Evolutionary conservation across 2,329 filamentous ascomycete genomes (phyloP).

Genomic region (Trichoderma sp.): DNA sequence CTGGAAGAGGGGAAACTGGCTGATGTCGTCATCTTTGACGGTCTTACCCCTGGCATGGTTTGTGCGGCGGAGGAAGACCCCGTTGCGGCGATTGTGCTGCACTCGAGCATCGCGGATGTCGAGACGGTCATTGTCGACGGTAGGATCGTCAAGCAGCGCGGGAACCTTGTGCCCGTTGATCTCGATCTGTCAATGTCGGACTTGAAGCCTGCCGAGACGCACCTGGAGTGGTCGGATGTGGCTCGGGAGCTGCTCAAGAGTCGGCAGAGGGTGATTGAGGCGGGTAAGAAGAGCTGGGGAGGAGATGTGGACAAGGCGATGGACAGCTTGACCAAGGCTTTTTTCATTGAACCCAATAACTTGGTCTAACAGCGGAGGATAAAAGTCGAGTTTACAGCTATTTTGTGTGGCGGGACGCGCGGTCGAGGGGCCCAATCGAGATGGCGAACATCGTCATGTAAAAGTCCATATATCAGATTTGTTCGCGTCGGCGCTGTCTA

Average conservation of each 20-base stretch:
- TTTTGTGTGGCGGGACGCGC: no score
- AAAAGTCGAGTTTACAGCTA: no score
- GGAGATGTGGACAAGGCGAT: constrained; percentile 12
- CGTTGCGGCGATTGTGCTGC: constrained; percentile 56
- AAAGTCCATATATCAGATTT: no score
- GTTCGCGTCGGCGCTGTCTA: constrained; percentile 26
- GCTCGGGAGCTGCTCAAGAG: constrained; percentile 15
- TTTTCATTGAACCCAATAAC: constrained; percentile 4
- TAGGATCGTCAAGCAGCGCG: constrained; percentile 49
- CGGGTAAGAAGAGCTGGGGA: constrained; percentile 14
- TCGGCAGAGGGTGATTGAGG: constrained; percentile 14
- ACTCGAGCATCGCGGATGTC: constrained; percentile 54
- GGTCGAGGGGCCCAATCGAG: no score
- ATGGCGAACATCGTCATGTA: no score
- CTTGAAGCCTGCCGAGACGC: constrained; percentile 1
- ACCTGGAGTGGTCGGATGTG: constrained; percentile 16
- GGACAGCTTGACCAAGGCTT: not conserved
- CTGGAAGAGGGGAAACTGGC: constrained; percentile 51
- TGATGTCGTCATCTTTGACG: constrained; percentile 53
- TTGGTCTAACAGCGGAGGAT: not conserved
- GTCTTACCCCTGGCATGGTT: constrained; percentile 31
- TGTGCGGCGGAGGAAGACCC: constrained; percentile 44
- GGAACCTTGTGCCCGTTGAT: constrained; percentile 36
- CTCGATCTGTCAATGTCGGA: constrained; percentile 10
- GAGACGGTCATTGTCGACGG: constrained; percentile 54